A percentile compares a stretch with the other conserved stretches of the same genome.
Evolutionary conservation across 2,329 filamentous ascomycete genomes (phyloP).

Genomic region (Aspergillus brunneoviolaceus): DNA sequence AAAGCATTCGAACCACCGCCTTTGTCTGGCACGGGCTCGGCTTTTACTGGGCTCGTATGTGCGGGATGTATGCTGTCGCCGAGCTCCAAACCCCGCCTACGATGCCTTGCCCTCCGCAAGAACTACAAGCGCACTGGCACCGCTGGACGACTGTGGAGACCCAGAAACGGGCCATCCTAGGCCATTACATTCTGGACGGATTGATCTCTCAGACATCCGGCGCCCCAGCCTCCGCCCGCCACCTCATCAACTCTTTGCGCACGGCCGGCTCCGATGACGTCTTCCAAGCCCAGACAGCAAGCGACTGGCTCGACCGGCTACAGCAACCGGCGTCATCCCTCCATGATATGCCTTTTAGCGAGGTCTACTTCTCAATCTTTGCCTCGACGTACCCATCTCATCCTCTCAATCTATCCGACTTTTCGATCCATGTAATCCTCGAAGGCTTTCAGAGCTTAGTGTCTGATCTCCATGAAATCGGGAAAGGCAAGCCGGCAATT

Average conservation of each 20-base stretch:
- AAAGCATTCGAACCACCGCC: constrained; percentile 18
- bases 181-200: constrained; percentile 23
- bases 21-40: constrained; percentile 21
- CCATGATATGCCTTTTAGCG: not conserved
- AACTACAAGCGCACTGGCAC: constrained; percentile 12
- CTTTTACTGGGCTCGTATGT: constrained; percentile 22
- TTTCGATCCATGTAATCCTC: constrained; percentile 1
- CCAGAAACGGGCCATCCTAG: constrained; percentile 20
- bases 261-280: constrained; percentile 18
- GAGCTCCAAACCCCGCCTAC: constrained; percentile 10
- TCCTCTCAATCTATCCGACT: not conserved
- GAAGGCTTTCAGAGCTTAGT: constrained; percentile 6
- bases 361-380: constrained; percentile 4
- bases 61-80: constrained; percentile 18
- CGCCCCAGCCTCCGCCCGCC: constrained; percentile 19
- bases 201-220: constrained; percentile 23
- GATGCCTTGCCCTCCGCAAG: not conserved
- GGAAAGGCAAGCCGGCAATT: not conserved
- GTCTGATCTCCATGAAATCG: not conserved
- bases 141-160: constrained; percentile 19
- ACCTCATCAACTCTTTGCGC: constrained; percentile 21
- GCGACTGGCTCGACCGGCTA: constrained; percentile 20
- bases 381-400: not conserved
- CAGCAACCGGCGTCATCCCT: not conserved
- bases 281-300: constrained; percentile 18